phyloP scores from a whole-genome alignment of 352 stramenopile species.

The Phytopythium aichiense region DNA sequence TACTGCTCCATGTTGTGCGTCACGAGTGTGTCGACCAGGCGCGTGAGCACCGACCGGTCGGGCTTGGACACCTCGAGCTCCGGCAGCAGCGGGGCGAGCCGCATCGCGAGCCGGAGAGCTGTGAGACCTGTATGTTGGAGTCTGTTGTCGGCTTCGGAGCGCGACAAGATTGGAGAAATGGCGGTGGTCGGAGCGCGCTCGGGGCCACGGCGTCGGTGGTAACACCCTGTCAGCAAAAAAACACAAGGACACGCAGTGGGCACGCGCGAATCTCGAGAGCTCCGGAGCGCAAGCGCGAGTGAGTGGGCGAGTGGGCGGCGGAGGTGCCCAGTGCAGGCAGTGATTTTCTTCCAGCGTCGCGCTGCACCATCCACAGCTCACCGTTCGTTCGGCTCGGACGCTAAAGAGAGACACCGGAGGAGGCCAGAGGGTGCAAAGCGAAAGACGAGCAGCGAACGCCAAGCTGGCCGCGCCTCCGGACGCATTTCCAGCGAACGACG shows the following conservation, averaged over 20 bases:
- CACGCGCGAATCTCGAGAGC: neutral
- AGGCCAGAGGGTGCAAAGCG: neutral
- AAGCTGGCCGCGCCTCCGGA: neutral
- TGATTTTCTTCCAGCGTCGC: conserved; percentile 2
- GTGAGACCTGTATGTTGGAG: neutral
- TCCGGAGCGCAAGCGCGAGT: neutral
- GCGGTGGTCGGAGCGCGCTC: neutral
- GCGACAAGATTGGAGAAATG: conserved; percentile 3
- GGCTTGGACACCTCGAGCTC: conserved; percentile 25
- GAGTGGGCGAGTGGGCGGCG: neutral
- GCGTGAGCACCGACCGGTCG: conserved; percentile 28
- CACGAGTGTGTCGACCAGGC: conserved; percentile 31
- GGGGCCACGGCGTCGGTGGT: neutral
- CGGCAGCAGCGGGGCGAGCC: conserved; percentile 26
- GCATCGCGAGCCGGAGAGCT: conserved; percentile 10
- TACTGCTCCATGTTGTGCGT: conserved; percentile 50
- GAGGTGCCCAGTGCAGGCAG: neutral
- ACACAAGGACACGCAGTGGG: neutral
- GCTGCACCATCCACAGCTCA: neutral
- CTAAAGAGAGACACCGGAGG: neutral
- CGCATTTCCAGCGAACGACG: neutral
- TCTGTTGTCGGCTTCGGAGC: neutral
- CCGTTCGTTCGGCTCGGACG: neutral
- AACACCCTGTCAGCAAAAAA: neutral
- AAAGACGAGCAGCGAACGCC: neutral